Evolutionary conservation across 257 asterid species (phyloP), one percentile per base, ranked within the genome.

Genomic region (Solanum paucissectum): DNA sequence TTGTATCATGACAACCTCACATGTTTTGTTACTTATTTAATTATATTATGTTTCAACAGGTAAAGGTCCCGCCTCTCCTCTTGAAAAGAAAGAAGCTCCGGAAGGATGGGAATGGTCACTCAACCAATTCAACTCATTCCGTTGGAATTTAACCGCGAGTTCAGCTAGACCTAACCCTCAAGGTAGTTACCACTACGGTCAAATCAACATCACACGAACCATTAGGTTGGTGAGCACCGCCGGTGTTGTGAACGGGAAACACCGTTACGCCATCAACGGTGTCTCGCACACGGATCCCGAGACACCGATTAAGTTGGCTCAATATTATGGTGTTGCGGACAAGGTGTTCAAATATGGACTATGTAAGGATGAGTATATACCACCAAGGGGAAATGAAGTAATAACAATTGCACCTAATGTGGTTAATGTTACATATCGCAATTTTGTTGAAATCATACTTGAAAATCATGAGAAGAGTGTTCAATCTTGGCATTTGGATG

Each of bases 91-190:
- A 34, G 55, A 46, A 7, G 29, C 81, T 6, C 88, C 81, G 1
- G 42, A 77, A 79, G 86, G 81, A 10, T 75, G 69, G 75, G 86
- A 49, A 7, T 87, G 88, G 88, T 87, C 86, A 13, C 34, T 85
- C 10, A 85, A 85, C 83, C 87, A 85, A 27, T 85, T 85, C 83
- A 21, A 75, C 23, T 85, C 87, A 0, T 68, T 85, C 68, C 58
- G 87, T 20, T 68, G 87, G 87, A 85, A 85, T 5, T 42, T 85
- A 7, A 87, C 86, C 1, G 86, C 86, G 8, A 77, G 86, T 33
- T 86, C 88, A 14, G 81, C 88, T 74, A 44, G 86, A 3, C 88
- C 88, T 69, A 87, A 77, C 11, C 86, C 86, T 1, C 81, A 77
- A 12, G 88, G 88, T 9, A 52, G 60, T 7, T 87, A 85, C 44